Base-by-base conservation (phyloP, 495 filamentous ascomycete genomes). In the Antarctomyces pellizariae region DNA sequence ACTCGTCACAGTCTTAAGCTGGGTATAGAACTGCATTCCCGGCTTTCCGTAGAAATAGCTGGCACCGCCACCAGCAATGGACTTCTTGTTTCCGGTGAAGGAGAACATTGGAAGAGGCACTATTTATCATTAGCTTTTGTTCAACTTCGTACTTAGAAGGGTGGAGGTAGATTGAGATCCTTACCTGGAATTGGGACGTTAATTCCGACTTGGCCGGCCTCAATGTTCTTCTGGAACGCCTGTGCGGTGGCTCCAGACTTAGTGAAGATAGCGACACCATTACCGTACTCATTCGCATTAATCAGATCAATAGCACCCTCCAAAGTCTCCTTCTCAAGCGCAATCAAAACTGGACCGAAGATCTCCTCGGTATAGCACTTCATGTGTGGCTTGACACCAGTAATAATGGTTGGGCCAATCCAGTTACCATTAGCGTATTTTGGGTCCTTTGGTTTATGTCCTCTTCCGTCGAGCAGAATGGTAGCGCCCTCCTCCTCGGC, bases 341-440 rank as follows among this genome's bases (percentile, higher is more conserved):
- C 82, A 19, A 91, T 74, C 19, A 91, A 61, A 16, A 99, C 86
- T 2, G 86, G 86, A 3, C 86, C 86, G 45, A 99, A 99, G 50
- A 99, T 92, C 47, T 99, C 86, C 46, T 93, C 75, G 29, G 52
- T 68, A 62, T 99, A 99, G 63, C 86, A 99, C 37, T 56, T 62
- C 89, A 95, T 95, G 28, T 75, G 55, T 0, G 76, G 66, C 28
- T 74, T 90, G 16, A 99, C 84, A 49, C 89, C 75, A 36, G 75
- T 65, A 52, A 99, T 91, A 47, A 99, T 76, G 7, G 86, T 99
- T 9, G 86, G 86, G 8, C 67, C 84, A 45, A 91, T 62, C 64
- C 78, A 97, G 57, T 95, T 95, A 36, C 86, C 86, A 46, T 92
- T 75, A 33, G 86, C 83, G 52, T 97, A 95, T 46, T 92, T 91